phyloP scores from a whole-genome alignment of 495 filamentous ascomycete species.

The Aspergillus campestris region DNA sequence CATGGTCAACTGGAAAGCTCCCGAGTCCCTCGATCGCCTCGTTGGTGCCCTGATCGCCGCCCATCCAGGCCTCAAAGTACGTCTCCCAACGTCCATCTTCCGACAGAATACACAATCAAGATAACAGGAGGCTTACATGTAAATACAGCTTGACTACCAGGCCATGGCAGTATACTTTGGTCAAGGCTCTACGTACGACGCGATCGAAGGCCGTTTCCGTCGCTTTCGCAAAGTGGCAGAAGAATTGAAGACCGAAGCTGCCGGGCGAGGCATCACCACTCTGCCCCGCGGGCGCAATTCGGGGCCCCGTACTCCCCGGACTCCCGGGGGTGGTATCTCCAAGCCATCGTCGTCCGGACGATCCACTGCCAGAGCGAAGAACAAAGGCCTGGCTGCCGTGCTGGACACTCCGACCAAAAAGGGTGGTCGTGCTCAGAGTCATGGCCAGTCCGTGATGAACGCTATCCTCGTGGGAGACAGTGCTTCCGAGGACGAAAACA shows the following conservation, averaged over 20 bases:
- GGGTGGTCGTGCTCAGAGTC: neutral
- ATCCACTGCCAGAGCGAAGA: neutral
- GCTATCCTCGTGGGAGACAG: slow-evolving; percentile 13
- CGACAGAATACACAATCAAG: too few species aligned
- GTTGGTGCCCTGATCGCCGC: slow-evolving; percentile 25
- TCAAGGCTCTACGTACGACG: slow-evolving; percentile 16
- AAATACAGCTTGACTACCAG: slow-evolving; percentile 12
- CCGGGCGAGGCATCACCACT: slow-evolving; percentile 3
- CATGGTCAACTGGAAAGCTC: slow-evolving; percentile 35
- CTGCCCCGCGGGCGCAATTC: slow-evolving; percentile 6
- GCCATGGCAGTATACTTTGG: slow-evolving; percentile 15
- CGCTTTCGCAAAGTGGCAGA: slow-evolving; percentile 16
- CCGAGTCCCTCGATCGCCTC: slow-evolving; percentile 21
- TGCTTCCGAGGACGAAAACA: neutral
- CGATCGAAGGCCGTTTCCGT: slow-evolving; percentile 15
- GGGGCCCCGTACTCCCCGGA: slow-evolving; percentile 14
- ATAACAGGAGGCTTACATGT: too few species aligned
- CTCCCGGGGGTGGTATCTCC: slow-evolving; percentile 6
- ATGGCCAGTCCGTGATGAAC: slow-evolving; percentile 5
- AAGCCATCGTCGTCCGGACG: slow-evolving; percentile 7
- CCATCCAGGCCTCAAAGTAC: slow-evolving; percentile 15
- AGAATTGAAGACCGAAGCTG: slow-evolving; percentile 8
- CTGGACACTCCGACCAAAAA: slow-evolving; percentile 1
- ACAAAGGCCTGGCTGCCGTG: neutral
- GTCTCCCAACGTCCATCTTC: neutral